Percentiles rank a stretch among this genome's conserved stretches.
Evolutionary conservation across 2,329 filamentous ascomycete species (phyloP).

Genomic region (Fusarium siculi): DNA sequence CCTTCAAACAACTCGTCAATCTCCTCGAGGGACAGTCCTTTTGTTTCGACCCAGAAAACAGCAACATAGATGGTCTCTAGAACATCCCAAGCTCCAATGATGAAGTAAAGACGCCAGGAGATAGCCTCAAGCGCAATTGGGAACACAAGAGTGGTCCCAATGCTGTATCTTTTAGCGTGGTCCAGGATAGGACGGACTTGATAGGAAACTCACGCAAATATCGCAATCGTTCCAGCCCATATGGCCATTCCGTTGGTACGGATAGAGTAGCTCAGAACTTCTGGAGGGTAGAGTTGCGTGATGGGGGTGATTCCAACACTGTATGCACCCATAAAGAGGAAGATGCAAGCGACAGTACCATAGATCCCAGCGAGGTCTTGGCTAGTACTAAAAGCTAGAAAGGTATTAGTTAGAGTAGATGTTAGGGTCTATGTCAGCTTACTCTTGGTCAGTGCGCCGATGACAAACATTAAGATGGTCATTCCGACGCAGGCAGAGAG

Average conservation of each 20-base stretch:
- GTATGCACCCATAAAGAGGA: background rate
- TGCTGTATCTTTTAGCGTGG: background rate
- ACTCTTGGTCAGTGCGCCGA: background rate
- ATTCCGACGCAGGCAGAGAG: background rate
- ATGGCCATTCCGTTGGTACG: background rate
- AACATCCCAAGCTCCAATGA: background rate
- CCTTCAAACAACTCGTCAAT: background rate
- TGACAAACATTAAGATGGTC: background rate
- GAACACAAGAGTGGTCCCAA: background rate
- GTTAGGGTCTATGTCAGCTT: rapidly evolving
- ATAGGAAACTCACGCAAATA: background rate
- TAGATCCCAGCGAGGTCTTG: background rate
- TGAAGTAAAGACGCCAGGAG: background rate
- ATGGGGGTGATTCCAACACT: background rate
- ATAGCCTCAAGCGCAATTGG: background rate
- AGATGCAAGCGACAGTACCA: background rate
- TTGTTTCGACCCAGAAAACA: background rate
- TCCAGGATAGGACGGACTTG: rapidly evolving
- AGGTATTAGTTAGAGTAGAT: background rate
- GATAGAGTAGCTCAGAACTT: background rate
- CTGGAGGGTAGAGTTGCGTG: background rate
- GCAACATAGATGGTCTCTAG: background rate
- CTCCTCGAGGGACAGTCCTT: background rate
- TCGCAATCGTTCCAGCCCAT: background rate
- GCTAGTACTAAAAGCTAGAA: background rate